A percentile compares a stretch with the other conserved stretches of the same genome.
Conservation (phyloP, 306 rosid genomes). For the Acacia acuminata region DNA sequence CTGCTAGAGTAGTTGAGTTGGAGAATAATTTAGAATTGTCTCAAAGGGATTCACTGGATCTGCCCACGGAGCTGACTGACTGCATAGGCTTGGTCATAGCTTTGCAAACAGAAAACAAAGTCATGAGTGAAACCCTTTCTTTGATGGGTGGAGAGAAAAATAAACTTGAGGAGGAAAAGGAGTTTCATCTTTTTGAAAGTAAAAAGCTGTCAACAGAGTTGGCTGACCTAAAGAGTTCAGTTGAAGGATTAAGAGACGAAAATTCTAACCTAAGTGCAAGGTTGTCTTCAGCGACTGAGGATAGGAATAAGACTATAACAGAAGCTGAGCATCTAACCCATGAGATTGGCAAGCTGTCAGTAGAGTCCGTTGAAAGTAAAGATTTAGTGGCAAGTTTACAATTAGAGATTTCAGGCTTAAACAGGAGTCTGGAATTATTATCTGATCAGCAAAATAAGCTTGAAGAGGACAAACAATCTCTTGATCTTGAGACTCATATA, state of each 20-base stretch:
- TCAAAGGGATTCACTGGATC: conserved; percentile 50
- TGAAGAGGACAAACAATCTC: conserved; percentile 56
- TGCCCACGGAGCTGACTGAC: conserved; percentile 65
- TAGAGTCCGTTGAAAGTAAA: conserved; percentile 55
- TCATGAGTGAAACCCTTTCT: conserved; percentile 48
- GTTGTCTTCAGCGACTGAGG: conserved; percentile 58
- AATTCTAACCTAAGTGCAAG: conserved; percentile 51
- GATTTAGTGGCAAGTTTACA: conserved; percentile 50
- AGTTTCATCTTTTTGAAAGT: conserved; percentile 50
- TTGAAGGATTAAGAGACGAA: conserved; percentile 59
- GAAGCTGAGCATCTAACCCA: conserved; percentile 52
- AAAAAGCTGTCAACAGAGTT: conserved; percentile 63
- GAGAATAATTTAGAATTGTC: conserved; percentile 60
- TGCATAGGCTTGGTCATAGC: conserved; percentile 60
- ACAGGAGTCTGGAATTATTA: conserved; percentile 53
- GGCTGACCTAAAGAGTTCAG: conserved; percentile 41
- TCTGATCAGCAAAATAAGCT: conserved; percentile 52
- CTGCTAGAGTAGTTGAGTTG: conserved; percentile 57
- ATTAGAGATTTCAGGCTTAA: conserved; percentile 56
- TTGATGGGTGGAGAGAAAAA: conserved; percentile 51
- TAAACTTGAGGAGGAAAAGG: conserved; percentile 57
- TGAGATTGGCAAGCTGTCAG: conserved; percentile 56
- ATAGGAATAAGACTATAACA: conserved; percentile 46
- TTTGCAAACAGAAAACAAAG: conserved; percentile 67
- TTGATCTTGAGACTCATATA: conserved; percentile 55